Conservation (phyloP, 2,329 filamentous ascomycete species). For the Pseudofabraea citricarpa region DNA sequence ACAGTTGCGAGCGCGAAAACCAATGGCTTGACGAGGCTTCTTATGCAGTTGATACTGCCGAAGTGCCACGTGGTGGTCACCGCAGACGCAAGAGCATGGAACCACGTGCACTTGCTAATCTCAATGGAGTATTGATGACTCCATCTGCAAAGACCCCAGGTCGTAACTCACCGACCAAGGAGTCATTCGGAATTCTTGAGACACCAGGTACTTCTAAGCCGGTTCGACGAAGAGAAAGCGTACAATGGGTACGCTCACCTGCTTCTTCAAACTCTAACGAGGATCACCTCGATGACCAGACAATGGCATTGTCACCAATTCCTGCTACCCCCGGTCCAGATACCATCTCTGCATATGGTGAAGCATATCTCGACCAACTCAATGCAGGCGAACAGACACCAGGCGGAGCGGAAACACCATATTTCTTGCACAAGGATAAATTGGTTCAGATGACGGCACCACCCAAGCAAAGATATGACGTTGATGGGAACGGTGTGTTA, state of each 20-base stretch:
- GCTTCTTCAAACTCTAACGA: slow-evolving; percentile 7
- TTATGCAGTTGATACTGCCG: slow-evolving; percentile 64
- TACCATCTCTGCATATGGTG: slow-evolving; percentile 22
- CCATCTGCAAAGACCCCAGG: slow-evolving; percentile 26
- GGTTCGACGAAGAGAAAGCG: slow-evolving; percentile 21
- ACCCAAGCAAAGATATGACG: slow-evolving; percentile 17
- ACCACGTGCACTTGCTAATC: slow-evolving; percentile 62
- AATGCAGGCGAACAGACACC: slow-evolving; percentile 24
- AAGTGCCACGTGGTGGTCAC: slow-evolving; percentile 64
- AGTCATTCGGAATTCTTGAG: slow-evolving; percentile 23
- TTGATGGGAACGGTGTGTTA: slow-evolving; percentile 36
- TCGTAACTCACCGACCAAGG: slow-evolving; percentile 24
- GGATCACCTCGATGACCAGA: slow-evolving; percentile 18
- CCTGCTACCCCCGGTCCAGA: slow-evolving; percentile 27
- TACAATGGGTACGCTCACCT: slow-evolving; percentile 28
- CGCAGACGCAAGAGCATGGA: slow-evolving; percentile 80
- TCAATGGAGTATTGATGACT: slow-evolving; percentile 59
- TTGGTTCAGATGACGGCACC: slow-evolving; percentile 27
- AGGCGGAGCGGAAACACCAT: slow-evolving; percentile 23
- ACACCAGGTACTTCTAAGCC: slow-evolving; percentile 24
- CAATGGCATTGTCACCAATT: slow-evolving; percentile 23
- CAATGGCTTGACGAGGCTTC: slow-evolving; percentile 69
- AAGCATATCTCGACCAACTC: slow-evolving; percentile 16
- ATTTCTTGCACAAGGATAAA: slow-evolving; percentile 24
- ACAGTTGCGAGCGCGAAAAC: slow-evolving; percentile 71